Conservation (phyloP, 2,329 filamentous ascomycete species). For the Fusarium aywerte region DNA sequence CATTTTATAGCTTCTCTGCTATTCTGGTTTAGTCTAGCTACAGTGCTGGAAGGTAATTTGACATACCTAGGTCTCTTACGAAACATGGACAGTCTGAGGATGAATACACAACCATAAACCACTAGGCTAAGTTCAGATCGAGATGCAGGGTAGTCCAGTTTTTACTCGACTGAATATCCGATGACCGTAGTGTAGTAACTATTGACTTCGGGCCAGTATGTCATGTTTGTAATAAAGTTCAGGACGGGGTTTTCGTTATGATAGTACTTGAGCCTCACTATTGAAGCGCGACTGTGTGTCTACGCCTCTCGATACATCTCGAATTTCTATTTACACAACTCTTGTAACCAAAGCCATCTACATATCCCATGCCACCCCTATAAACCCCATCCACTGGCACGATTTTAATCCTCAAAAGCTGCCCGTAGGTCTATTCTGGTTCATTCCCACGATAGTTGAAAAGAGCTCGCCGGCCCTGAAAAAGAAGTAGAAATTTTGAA, state of each 20-base stretch:
- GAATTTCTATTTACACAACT: constrained; percentile 19
- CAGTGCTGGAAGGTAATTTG: not conserved
- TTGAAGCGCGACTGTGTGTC: not conserved
- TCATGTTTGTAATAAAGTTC: not conserved
- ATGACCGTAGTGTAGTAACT: no score
- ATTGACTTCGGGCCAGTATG: not conserved
- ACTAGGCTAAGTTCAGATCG: not conserved
- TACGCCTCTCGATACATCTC: constrained; percentile 3
- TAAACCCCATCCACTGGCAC: constrained; percentile 11
- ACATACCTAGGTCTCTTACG: constrained; percentile 3
- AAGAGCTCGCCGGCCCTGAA: constrained; percentile 41
- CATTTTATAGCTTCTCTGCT: constrained; percentile 21
- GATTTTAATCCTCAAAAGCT: constrained; percentile 11
- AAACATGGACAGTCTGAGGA: constrained; percentile 20
- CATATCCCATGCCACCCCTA: constrained; percentile 16
- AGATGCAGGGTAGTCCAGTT: not conserved
- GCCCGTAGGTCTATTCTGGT: constrained; percentile 32
- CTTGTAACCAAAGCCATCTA: constrained; percentile 24
- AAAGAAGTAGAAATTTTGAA: constrained; percentile 15
- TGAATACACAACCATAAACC: constrained; percentile 6
- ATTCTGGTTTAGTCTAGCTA: constrained; percentile 6
- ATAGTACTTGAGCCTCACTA: not conserved
- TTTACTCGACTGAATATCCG: not conserved
- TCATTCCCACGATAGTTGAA: constrained; percentile 21
- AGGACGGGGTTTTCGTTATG: no score